These are phyloP conservation scores for Mediolabrus comicus DNA, from an alignment of 108 stramenopile species.

Conservation along the genomic window DNA sequence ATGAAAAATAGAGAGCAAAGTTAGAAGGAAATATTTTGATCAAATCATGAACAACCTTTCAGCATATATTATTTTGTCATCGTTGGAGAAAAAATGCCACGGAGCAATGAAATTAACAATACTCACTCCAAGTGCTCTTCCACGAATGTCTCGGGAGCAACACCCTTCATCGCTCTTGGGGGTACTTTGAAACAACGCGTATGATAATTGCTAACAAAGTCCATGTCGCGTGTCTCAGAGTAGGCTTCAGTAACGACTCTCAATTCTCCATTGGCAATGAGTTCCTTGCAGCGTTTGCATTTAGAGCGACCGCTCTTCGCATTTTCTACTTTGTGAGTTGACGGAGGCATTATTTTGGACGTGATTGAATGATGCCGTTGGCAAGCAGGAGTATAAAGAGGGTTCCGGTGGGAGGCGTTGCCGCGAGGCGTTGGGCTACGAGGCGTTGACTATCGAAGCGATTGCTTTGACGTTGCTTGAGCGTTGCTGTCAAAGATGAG, in stretches of 20 bases:
- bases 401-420: too few relatives aligned
- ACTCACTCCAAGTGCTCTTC: constrained; percentile 1
- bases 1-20: not conserved
- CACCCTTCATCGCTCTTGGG: not conserved
- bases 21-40: not conserved
- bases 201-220: not conserved
- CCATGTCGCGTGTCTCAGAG: not conserved
- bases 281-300: constrained; percentile 68
- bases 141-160: not conserved
- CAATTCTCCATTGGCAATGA: constrained; percentile 53
- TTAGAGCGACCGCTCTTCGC: constrained; percentile 58
- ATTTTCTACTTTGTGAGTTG: constrained; percentile 31
- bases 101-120: not conserved
- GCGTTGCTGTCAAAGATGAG: too few relatives aligned
- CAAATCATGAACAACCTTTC: too few relatives aligned
- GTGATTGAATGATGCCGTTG: too few relatives aligned
- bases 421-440: too few relatives aligned
- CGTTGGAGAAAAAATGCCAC: not conserved
- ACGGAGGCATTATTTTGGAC: constrained; percentile 9
- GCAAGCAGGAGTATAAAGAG: too few relatives aligned
- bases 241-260: constrained; percentile 24
- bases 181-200: constrained; percentile 1
- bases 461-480: too few relatives aligned
- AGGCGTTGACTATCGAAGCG: too few relatives aligned
- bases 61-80: too few relatives aligned